Conservation (phyloP, 2,329 filamentous ascomycete species). For the Aureobasidium sp. region DNA sequence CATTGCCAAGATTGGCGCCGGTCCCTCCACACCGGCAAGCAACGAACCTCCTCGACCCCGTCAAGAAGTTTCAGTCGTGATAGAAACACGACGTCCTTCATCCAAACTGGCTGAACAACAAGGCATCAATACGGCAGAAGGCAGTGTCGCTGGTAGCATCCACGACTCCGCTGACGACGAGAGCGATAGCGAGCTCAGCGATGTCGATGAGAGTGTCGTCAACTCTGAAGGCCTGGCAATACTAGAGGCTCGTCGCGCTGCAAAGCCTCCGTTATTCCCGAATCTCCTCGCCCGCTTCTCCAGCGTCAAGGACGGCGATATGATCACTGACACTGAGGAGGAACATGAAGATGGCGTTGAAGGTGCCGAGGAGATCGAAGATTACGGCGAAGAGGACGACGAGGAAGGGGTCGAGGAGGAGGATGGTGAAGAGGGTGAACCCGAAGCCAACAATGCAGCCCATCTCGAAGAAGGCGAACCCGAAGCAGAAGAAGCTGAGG, state of each 20-base stretch:
- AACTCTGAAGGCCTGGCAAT: constrained; percentile 16
- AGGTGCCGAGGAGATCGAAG: constrained; percentile 17
- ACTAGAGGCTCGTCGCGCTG: constrained; percentile 4
- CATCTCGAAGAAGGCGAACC: constrained; percentile 1
- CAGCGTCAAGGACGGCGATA: background rate
- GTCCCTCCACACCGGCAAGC: background rate
- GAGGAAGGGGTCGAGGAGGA: background rate
- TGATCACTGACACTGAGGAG: constrained; percentile 11
- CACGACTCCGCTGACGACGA: constrained; percentile 50
- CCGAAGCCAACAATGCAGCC: background rate
- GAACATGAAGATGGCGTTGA: constrained; percentile 11
- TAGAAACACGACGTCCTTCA: constrained; percentile 18
- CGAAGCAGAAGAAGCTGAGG: background rate
- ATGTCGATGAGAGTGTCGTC: constrained; percentile 38
- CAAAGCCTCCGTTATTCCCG: background rate
- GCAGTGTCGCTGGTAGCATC: constrained; percentile 43
- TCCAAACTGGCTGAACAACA: constrained; percentile 23
- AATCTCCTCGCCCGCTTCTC: background rate
- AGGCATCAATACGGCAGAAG: constrained; percentile 33
- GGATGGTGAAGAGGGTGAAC: background rate
- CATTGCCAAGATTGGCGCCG: constrained; percentile 30
- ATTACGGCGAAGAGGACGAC: background rate
- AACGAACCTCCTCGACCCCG: constrained; percentile 10
- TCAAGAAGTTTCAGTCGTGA: constrained; percentile 24
- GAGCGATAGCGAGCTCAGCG: constrained; percentile 50